Percentiles rank a stretch among this genome's conserved stretches.
These are phyloP conservation scores for Rhodotorula sp. DNA, from an alignment of 1,284 basidiomycete species.

Conservation along the genomic window DNA sequence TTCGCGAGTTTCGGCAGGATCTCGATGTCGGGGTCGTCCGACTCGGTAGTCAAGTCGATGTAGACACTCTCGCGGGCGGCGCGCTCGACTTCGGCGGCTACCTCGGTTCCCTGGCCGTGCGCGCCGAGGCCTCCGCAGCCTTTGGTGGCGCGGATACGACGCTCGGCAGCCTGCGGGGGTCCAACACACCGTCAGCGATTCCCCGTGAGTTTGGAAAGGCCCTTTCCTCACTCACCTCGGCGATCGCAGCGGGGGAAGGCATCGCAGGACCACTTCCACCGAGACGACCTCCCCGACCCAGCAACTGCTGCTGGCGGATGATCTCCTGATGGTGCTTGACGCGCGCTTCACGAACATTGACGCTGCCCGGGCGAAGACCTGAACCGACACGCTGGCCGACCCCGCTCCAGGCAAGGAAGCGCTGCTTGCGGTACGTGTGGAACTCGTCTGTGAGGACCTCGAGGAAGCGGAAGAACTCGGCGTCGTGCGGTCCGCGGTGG, in stretches of 20 bases:
- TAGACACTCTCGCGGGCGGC: conserved; percentile 65
- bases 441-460: conserved; percentile 76
- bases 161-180: conserved; percentile 69
- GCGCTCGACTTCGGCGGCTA: conserved; percentile 58
- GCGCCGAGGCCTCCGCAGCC: conserved; percentile 57
- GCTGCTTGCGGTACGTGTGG: conserved; percentile 67
- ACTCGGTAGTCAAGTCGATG: conserved; percentile 50
- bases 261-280: conserved; percentile 38
- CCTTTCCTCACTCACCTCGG: conserved; percentile 59
- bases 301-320: conserved; percentile 54
- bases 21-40: not conserved
- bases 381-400: conserved; percentile 65
- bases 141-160: conserved; percentile 67
- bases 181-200: not conserved
- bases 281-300: conserved; percentile 51
- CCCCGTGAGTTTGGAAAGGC: not conserved
- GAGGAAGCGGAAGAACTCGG: conserved; percentile 72
- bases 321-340: conserved; percentile 69
- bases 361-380: conserved; percentile 60
- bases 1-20: not conserved
- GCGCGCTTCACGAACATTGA: conserved; percentile 64
- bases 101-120: conserved; percentile 17
- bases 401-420: conserved; percentile 70
- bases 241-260: conserved; percentile 56
- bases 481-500: conserved; percentile 77